A percentile compares a stretch with the other conserved stretches of the same genome.
Conservation (phyloP, 768 basidiomycete species). For the Panaeolus papilionaceus region DNA sequence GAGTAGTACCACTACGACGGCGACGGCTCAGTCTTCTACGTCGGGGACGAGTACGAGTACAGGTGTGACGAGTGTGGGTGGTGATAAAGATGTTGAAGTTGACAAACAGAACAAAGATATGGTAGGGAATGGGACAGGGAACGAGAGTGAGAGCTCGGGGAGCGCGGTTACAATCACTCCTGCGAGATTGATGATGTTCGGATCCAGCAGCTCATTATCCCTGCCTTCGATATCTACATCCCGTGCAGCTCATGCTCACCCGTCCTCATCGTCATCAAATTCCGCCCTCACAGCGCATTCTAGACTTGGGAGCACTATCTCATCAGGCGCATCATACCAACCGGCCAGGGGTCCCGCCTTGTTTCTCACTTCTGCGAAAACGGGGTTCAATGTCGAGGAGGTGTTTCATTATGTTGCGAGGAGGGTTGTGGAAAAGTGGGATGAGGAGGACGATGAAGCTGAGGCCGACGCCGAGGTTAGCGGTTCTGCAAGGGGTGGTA, state of each 20-base stretch:
- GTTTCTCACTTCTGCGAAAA: background rate
- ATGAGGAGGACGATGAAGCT: background rate
- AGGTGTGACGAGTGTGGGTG: background rate
- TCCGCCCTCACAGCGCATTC: no score
- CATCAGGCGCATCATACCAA: background rate
- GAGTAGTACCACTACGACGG: background rate
- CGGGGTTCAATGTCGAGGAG: background rate
- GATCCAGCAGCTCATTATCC: background rate
- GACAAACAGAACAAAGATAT: background rate
- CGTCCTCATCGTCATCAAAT: no score
- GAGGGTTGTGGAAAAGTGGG: background rate
- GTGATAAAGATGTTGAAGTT: background rate
- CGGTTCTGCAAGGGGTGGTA: no score
- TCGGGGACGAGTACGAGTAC: background rate
- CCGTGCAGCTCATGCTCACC: no score
- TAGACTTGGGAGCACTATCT: no score
- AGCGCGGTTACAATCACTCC: slow-evolving; percentile 1
- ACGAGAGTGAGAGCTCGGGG: slow-evolving; percentile 6
- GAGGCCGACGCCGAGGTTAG: no score
- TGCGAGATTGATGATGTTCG: background rate
- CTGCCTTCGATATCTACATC: no score
- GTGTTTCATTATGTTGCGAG: slow-evolving; percentile 7
- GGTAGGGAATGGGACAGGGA: background rate
- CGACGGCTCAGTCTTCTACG: background rate
- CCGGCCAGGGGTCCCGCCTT: background rate